Percentiles rank a stretch among this genome's conserved stretches.
phyloP scores from a whole-genome alignment of 805 yeast genomes.

The Isabelozyma rhagii region DNA sequence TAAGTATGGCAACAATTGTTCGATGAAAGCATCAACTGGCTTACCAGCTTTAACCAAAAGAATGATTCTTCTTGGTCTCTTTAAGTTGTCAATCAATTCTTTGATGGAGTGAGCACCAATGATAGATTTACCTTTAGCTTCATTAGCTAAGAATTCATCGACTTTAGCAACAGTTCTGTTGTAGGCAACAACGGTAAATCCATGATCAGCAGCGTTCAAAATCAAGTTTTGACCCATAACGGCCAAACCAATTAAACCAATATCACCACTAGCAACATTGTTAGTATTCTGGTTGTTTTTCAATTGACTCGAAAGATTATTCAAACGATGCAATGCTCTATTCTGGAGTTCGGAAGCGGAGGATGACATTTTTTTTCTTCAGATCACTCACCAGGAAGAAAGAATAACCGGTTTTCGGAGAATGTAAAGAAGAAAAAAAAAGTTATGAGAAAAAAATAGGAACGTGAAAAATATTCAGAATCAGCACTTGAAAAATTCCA shows the following conservation, averaged over 20 bases:
- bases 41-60: conserved; percentile 94
- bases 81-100: conserved; percentile 83
- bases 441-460: not conserved
- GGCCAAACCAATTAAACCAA: conserved; percentile 99
- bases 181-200: conserved; percentile 96
- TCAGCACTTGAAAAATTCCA: not conserved
- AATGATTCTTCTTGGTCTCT: conserved; percentile 96
- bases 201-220: conserved; percentile 97
- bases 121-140: conserved; percentile 96
- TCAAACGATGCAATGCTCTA: not conserved
- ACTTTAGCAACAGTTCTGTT: conserved; percentile 97
- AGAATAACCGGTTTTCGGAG: not conserved
- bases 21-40: conserved; percentile 90
- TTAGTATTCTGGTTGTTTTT: conserved; percentile 14
- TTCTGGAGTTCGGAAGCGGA: not conserved
- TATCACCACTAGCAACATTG: conserved; percentile 66
- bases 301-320: not conserved
- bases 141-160: conserved; percentile 87
- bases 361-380: not conserved
- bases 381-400: not conserved
- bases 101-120: conserved; percentile 91
- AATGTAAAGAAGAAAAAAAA: not conserved
- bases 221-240: conserved; percentile 99
- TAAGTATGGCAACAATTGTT: conserved; percentile 82
- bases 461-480: not conserved